phyloP scores from a whole-genome alignment of 148 eudicot genomes.

The Camellia sinensis region DNA sequence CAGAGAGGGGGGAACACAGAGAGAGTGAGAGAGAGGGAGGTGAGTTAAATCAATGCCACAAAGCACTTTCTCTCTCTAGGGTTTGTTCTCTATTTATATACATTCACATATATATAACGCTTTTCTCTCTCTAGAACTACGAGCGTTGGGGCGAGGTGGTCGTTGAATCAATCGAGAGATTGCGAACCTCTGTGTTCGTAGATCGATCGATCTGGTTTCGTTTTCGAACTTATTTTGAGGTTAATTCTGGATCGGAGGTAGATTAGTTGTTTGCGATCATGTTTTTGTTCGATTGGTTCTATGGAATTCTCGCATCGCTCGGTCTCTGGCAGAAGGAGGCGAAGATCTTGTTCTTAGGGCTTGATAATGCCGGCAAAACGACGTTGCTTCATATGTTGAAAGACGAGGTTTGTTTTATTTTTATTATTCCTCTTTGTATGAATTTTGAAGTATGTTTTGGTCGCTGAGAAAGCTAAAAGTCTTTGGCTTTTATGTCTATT shows the following conservation, averaged over 20 bases:
- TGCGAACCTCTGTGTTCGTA: constrained; percentile 18
- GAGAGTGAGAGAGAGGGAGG: neutral
- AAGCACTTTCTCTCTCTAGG: constrained; percentile 27
- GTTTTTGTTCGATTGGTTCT: constrained; percentile 58
- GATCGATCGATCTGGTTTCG: constrained; percentile 14
- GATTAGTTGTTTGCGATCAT: constrained; percentile 14
- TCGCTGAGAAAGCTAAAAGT: neutral
- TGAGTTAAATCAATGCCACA: constrained; percentile 16
- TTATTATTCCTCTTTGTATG: neutral
- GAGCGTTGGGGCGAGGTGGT: constrained; percentile 3
- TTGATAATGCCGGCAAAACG: constrained; percentile 52
- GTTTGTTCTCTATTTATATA: constrained; percentile 6
- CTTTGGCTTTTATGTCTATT: neutral
- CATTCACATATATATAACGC: neutral
- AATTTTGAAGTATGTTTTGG: neutral
- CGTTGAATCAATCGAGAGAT: constrained; percentile 21
- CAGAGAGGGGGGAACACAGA: neutral
- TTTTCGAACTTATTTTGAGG: neutral
- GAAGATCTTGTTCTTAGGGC: constrained; percentile 47
- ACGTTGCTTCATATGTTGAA: constrained; percentile 51
- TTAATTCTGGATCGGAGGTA: neutral
- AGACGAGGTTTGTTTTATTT: constrained; percentile 35
- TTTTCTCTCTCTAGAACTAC: neutral
- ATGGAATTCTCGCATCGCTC: constrained; percentile 44
- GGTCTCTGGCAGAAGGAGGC: constrained; percentile 48